Conservation (phyloP, 2,329 filamentous ascomycete genomes). For the Xylaria sp. region DNA sequence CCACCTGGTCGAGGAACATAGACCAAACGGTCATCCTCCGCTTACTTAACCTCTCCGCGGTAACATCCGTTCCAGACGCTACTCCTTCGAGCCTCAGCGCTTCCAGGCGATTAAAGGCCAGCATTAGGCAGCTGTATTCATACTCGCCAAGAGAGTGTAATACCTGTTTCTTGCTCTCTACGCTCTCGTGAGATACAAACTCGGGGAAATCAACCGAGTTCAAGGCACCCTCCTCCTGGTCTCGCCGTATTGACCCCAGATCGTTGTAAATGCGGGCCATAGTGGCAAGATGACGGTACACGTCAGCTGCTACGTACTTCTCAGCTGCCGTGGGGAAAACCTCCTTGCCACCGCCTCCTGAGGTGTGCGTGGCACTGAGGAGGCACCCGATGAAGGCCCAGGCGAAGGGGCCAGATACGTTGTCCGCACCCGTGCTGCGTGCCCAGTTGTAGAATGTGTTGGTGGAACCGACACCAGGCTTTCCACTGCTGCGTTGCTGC, state of each 20-base stretch:
- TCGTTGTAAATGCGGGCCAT: slow-evolving; percentile 45
- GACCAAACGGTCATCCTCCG: slow-evolving; percentile 23
- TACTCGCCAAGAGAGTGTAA: slow-evolving; percentile 37
- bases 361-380: slow-evolving; percentile 15
- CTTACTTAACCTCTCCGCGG: slow-evolving; percentile 16
- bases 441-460: slow-evolving; percentile 31
- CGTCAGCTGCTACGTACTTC: slow-evolving; percentile 27
- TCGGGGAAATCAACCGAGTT: slow-evolving; percentile 44
- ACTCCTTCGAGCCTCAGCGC: slow-evolving; percentile 5
- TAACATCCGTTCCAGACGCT: slow-evolving; percentile 17
- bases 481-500: slow-evolving; percentile 6
- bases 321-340: slow-evolving; percentile 27
- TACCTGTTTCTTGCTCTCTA: slow-evolving; percentile 20
- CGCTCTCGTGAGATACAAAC: slow-evolving; percentile 23
- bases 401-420: slow-evolving; percentile 28
- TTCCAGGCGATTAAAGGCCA: slow-evolving; percentile 25
- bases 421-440: slow-evolving; percentile 27
- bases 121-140: slow-evolving; percentile 34
- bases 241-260: slow-evolving; percentile 40
- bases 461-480: slow-evolving; percentile 12
- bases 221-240: slow-evolving; percentile 40
- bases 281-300: slow-evolving; percentile 33
- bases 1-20: slow-evolving; percentile 43
- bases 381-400: slow-evolving; percentile 30
- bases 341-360: slow-evolving; percentile 24